phyloP scores from a whole-genome alignment of 257 asterid species.

The Solanum chmielewskii region DNA sequence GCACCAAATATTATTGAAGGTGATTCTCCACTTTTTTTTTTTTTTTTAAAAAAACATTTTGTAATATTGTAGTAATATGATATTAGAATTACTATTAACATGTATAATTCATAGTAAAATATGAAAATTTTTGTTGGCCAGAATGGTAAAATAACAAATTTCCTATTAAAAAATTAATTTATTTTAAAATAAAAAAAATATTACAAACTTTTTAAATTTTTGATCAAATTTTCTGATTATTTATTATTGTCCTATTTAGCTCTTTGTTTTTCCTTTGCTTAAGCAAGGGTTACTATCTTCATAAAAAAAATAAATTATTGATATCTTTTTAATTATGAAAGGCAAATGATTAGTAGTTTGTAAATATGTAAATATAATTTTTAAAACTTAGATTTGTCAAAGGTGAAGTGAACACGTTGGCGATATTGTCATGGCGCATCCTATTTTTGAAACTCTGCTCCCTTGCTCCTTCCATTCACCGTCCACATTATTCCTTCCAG shows the following conservation, averaged over 20 bases:
- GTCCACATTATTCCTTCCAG: not conserved
- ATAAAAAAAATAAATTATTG: not conserved
- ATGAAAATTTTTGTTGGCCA: rapidly evolving
- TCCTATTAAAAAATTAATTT: too few relatives aligned
- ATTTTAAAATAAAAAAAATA: too few relatives aligned
- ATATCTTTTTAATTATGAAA: not conserved
- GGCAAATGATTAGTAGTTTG: too few relatives aligned
- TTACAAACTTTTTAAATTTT: too few relatives aligned
- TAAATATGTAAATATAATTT: too few relatives aligned
- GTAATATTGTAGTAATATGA: not conserved
- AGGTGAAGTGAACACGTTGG: not conserved
- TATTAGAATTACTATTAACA: not conserved
- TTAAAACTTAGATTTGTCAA: not conserved
- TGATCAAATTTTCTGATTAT: too few relatives aligned
- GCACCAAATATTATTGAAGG: not conserved
- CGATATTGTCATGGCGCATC: constrained; percentile 27
- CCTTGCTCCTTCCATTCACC: not conserved
- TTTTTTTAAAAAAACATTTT: too few relatives aligned
- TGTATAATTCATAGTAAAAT: too few relatives aligned
- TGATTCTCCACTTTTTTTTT: not conserved
- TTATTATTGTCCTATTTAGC: too few relatives aligned
- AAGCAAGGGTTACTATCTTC: not conserved
- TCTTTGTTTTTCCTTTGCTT: not conserved
- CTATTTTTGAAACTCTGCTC: constrained; percentile 15
- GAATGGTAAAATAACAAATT: too few relatives aligned